Percentiles rank a stretch among this genome's conserved stretches.
These are phyloP conservation scores for Acer yangbiense DNA, from an alignment of 345 rosid genomes.

Conservation along the genomic window DNA sequence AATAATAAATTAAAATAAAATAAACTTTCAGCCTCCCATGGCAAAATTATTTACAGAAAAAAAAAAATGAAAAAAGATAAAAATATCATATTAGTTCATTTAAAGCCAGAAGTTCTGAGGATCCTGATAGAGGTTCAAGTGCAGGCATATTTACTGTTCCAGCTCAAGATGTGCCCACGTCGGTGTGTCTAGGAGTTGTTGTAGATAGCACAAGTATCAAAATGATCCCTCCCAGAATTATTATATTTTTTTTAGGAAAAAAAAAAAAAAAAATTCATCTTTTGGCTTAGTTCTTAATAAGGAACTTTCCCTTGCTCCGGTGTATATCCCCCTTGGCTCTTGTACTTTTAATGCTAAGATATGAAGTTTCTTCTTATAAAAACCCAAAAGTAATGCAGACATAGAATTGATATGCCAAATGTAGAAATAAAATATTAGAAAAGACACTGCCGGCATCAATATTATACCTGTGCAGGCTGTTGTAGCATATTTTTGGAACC, in stretches of 20 bases:
- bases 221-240: not conserved
- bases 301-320: no score
- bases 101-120: constrained; percentile 4
- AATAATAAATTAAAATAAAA: not conserved
- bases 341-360: not conserved
- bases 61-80: not conserved
- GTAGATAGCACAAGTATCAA: not conserved
- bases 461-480: constrained; percentile 64
- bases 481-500: constrained; percentile 41
- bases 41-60: constrained; percentile 3
- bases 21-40: not conserved
- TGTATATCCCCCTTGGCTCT: not conserved
- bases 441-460: constrained; percentile 10
- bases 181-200: not conserved
- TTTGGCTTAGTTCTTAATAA: no score
- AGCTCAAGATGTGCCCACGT: not conserved
- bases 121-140: not conserved
- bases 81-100: not conserved
- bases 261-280: no score
- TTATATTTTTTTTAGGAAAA: no score
- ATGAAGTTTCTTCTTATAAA: not conserved
- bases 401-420: constrained; percentile 7
- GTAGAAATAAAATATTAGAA: constrained; percentile 3
- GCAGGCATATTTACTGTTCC: not conserved
- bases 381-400: constrained; percentile 8